Base-by-base conservation (phyloP, 73 alveolate genomes). In the Paramecium biaurelia region DNA sequence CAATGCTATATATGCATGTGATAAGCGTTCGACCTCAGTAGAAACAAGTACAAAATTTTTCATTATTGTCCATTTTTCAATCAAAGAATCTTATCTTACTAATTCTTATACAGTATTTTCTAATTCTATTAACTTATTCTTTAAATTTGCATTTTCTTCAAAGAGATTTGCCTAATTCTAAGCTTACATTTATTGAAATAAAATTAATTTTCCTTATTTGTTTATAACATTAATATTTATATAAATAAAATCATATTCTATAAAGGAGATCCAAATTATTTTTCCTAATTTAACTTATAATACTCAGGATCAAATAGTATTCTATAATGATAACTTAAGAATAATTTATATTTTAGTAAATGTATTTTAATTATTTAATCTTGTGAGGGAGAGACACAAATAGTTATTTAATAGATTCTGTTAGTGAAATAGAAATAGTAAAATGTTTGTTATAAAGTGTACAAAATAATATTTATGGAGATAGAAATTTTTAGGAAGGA, bases 41-140 rank as follows among this genome's bases (percentile, higher is more conserved):
- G 86, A 72, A 28, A 72, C 86, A 12, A 72, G 45, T 5, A 72
- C 58, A 72, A 72, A 72, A 18, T 72, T 72, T 72, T 32, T 72
- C 86, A 72, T 72, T 28, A 72, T 32, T 34, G 86, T 72, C 86
- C 86, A 72, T 72, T 72, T 72, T 35, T 72, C 86, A 32, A 72
- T 32, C 23, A 11, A 42, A 34, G 86, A 72, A 38, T 32, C 86
- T 14, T 72, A 37, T 42, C 15, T 72, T 9, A 35, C 0, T 72
- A 72, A 32, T 35, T 72, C 86, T 72, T 72, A 72, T 2, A 72
- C 67, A 3, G 38, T 35, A 32, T 14, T 15, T 38, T 72, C 86
- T 15, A 34, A 0, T 72, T 72, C 63, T 1, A 38, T 9, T 15
- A 15, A 12, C 1, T 32, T 37, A 11, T 72, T 12, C 5, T 37